Evolutionary conservation across 306 rosid genomes (phyloP), one percentile per base, ranked within the genome.

Genomic region (Fagus sylvatica): DNA sequence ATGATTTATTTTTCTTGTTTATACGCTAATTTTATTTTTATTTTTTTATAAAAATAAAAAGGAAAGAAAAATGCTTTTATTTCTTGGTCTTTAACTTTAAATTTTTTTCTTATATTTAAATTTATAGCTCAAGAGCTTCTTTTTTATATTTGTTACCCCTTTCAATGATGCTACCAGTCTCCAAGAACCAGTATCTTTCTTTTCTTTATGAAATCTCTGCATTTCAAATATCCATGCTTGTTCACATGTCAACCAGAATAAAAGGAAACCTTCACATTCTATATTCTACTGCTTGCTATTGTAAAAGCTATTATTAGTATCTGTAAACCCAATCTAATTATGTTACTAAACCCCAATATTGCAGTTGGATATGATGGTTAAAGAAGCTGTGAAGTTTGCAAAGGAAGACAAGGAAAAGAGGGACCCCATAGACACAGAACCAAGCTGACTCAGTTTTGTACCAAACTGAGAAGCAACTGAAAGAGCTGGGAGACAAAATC

Each of bases 401-500:
- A 87, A 85, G 85, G 97, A 91, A 79, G 98, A 93, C 84, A 93
- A 93, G 69, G 96, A 93, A 73, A 93, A 87, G 91, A 89, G 98
- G 82, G 97, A 93, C 17, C 89, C 94, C 10, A 93, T 90, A 34
- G 98, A 91, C 84, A 92, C 97, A 1, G 92, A 95, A 95, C 86
- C 98, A 92, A 74, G 97, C 97, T 1, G 97, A 95, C 72, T 91
- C 90, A 1, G 97, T 94, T 60, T 93, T 94, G 61, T 91, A 91
- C 88, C 97, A 91, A 80, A 90, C 96, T 6, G 28, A 96, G 87
- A 93, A 91, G 89, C 98, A 91, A 56, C 79, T 91, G 84, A 92
- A 88, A 83, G 93, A 95, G 85, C 79, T 95, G 30, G 98, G 93
- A 69, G 98, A 91, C 73, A 92, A 95, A 84, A 90, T 91, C 48